Evolutionary conservation across 2,329 filamentous ascomycete genomes (phyloP).

Genomic region (Fulvia fulva): DNA sequence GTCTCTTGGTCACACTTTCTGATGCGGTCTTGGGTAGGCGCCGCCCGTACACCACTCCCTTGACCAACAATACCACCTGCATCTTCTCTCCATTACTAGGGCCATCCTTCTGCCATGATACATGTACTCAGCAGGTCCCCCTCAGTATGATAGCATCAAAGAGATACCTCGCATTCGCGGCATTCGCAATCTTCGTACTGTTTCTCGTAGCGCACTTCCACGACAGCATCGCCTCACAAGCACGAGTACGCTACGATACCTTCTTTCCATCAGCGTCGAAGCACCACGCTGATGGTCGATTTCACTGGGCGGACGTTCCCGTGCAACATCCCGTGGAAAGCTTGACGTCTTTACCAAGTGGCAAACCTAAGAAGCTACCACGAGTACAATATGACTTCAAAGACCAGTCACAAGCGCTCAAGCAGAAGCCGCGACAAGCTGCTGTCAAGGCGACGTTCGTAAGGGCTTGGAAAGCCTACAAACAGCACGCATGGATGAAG

Average conservation of each 20-base stretch:
- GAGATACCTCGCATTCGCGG: not conserved
- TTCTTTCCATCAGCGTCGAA: constrained; percentile 13
- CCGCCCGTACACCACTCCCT: too few species aligned
- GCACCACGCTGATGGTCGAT: constrained; percentile 18
- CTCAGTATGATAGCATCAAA: not conserved
- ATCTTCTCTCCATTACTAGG: too few species aligned
- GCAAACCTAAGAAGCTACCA: constrained; percentile 37
- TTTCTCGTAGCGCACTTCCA: constrained; percentile 38
- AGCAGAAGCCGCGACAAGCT: constrained; percentile 34
- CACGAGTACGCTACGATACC: constrained; percentile 14
- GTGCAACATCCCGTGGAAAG: constrained; percentile 39
- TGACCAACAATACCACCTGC: too few species aligned
- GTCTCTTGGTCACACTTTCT: not conserved
- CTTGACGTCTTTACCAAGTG: constrained; percentile 37
- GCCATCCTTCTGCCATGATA: not conserved
- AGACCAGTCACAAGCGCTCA: constrained; percentile 32
- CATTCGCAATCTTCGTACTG: constrained; percentile 31
- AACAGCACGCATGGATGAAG: constrained; percentile 45
- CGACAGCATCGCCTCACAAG: constrained; percentile 16
- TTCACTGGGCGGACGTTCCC: constrained; percentile 40
- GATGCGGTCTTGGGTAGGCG: not conserved
- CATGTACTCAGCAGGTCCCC: not conserved
- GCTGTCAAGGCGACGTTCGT: constrained; percentile 42
- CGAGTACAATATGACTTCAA: constrained; percentile 42
- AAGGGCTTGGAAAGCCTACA: constrained; percentile 45